Conservation (phyloP, 306 rosid genomes). For the Quercus bicolor region DNA sequence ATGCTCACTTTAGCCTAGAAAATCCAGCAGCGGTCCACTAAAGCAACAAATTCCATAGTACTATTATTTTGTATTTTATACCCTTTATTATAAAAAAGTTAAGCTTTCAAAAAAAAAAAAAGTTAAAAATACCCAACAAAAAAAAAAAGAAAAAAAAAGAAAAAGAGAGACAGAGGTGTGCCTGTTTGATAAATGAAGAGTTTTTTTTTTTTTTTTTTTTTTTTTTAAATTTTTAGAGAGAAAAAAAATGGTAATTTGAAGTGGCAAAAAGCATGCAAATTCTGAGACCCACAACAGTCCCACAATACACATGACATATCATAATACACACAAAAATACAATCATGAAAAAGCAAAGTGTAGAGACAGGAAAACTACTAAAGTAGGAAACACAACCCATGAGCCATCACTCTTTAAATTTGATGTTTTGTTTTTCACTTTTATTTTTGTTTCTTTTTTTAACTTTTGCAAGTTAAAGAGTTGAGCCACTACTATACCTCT, state of each 20-base stretch:
- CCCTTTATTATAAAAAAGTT: not conserved
- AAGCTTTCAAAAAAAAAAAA: too few relatives aligned
- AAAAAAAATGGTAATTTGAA: conserved; percentile 12
- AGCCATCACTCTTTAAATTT: conserved; percentile 26
- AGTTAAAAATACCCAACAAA: conserved; percentile 11
- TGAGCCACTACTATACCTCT: not conserved
- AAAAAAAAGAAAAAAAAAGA: not conserved
- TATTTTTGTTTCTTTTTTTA: conserved; percentile 25
- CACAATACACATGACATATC: too few relatives aligned
- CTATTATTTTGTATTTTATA: too few relatives aligned
- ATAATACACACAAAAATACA: conserved; percentile 1
- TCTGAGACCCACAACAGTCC: conserved; percentile 39
- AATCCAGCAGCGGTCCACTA: conserved; percentile 47
- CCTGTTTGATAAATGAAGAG: conserved; percentile 44
- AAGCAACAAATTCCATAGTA: conserved; percentile 23
- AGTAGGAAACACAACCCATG: conserved; percentile 44
- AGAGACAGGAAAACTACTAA: conserved; percentile 26
- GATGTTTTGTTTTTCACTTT: conserved; percentile 9
- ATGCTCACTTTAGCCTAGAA: conserved; percentile 33
- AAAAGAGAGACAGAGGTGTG: conserved; percentile 8
- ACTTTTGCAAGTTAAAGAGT: conserved; percentile 36
- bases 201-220: not conserved
- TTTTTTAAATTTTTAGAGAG: not conserved
- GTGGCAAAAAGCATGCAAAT: conserved; percentile 32
- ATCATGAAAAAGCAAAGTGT: conserved; percentile 44